These are phyloP conservation scores for Cyclostephanos tholiformis DNA, from an alignment of 108 stramenopile species.

Conservation along the genomic window DNA sequence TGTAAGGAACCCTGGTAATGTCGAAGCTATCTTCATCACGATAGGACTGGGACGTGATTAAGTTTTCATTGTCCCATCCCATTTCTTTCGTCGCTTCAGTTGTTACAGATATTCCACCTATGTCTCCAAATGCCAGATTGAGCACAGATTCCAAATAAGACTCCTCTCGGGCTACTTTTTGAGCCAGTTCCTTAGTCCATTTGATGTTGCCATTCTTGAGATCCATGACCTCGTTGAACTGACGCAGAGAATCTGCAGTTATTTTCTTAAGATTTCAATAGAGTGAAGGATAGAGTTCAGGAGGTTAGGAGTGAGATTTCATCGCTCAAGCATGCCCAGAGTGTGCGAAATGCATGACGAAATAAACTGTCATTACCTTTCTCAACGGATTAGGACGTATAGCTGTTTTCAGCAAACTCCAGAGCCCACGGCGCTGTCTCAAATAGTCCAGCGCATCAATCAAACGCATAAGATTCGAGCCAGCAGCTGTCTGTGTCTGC, in stretches of 20 bases:
- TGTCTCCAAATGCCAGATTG: conserved; percentile 46
- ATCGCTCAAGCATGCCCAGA: neutral
- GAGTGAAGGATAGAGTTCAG: neutral
- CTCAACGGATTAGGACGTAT: conserved; percentile 60
- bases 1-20: conserved; percentile 21
- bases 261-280: conserved; percentile 3
- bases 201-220: conserved; percentile 24
- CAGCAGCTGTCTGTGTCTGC: conserved; percentile 43
- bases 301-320: neutral
- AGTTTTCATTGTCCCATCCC: neutral
- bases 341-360: neutral
- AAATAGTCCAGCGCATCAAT: conserved; percentile 69
- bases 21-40: conserved; percentile 8
- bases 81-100: neutral
- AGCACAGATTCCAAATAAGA: conserved; percentile 61
- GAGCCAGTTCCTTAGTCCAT: conserved; percentile 29
- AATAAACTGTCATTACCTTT: conserved; percentile 1
- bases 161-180: conserved; percentile 43
- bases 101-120: neutral
- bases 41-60: neutral
- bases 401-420: conserved; percentile 66
- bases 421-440: conserved; percentile 68
- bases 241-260: conserved; percentile 49
- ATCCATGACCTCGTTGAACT: conserved; percentile 50
- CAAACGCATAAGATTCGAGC: conserved; percentile 50